Conservation (phyloP, 805 yeast genomes). For the Metschnikowia colocasiae region DNA sequence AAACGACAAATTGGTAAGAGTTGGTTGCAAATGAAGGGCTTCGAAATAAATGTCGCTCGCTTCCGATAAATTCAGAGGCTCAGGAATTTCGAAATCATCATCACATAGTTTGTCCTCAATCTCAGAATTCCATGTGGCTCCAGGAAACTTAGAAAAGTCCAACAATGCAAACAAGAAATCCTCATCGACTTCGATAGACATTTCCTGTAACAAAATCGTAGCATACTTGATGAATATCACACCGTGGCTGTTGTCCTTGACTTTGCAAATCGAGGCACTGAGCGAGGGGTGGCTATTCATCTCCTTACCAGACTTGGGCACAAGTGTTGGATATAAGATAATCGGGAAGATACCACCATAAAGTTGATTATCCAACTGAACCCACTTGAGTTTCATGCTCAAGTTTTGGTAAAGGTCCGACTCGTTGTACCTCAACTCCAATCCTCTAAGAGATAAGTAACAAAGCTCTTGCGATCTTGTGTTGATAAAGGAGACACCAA, state of each 20-base stretch:
- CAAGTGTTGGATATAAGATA: constrained; percentile 80
- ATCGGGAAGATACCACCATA: constrained; percentile 88
- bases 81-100: constrained; percentile 62
- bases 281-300: constrained; percentile 87
- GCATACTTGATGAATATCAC: constrained; percentile 88
- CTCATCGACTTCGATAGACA: constrained; percentile 91
- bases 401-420: constrained; percentile 80
- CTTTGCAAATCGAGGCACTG: constrained; percentile 77
- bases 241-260: constrained; percentile 89
- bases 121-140: constrained; percentile 65
- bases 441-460: constrained; percentile 76
- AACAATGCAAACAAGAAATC: constrained; percentile 80
- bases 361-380: constrained; percentile 89
- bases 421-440: constrained; percentile 76
- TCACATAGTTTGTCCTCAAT: constrained; percentile 55
- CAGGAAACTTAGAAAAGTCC: constrained; percentile 78
- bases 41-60: constrained; percentile 86
- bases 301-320: constrained; percentile 80
- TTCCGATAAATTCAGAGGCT: constrained; percentile 53
- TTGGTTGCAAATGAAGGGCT: constrained; percentile 87
- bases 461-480: constrained; percentile 70
- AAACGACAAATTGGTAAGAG: constrained; percentile 83
- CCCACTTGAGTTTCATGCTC: constrained; percentile 84
- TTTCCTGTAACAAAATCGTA: constrained; percentile 81
- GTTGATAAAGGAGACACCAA: constrained; percentile 83